Conservation (phyloP, 805 yeast genomes). For the Monosporozyma servazzii region DNA sequence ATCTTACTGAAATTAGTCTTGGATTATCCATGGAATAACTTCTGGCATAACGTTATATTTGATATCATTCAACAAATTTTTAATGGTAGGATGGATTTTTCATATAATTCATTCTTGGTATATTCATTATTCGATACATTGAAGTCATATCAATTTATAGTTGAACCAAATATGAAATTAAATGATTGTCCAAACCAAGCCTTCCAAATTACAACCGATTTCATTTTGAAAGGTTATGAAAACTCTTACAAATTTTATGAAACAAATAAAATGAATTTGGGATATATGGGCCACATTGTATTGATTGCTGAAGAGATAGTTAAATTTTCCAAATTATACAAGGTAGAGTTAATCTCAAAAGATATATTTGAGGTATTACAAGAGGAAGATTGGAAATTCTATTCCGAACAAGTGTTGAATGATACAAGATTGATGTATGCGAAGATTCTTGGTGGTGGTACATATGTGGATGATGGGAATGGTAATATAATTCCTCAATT, state of each 20-base stretch:
- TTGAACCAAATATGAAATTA: neutral
- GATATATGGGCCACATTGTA: constrained; percentile 92
- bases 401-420: constrained; percentile 23
- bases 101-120: constrained; percentile 70
- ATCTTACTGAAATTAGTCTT: constrained; percentile 65
- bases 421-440: constrained; percentile 28
- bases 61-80: constrained; percentile 90
- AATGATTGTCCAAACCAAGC: neutral
- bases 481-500: constrained; percentile 19
- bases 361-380: constrained; percentile 18
- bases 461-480: constrained; percentile 20
- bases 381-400: constrained; percentile 21
- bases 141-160: constrained; percentile 1
- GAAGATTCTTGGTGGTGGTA: constrained; percentile 28
- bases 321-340: constrained; percentile 49
- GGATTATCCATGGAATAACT: constrained; percentile 89
- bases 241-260: constrained; percentile 52
- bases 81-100: constrained; percentile 75
- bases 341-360: constrained; percentile 25
- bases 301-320: constrained; percentile 91
- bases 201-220: constrained; percentile 46
- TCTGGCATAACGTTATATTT: constrained; percentile 91
- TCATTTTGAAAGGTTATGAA: constrained; percentile 53
- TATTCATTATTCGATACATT: constrained; percentile 21
- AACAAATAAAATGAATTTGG: constrained; percentile 57